These are phyloP conservation scores for Naegleria fowleri DNA, from an alignment of 208 protist species.

Conservation along the genomic window DNA sequence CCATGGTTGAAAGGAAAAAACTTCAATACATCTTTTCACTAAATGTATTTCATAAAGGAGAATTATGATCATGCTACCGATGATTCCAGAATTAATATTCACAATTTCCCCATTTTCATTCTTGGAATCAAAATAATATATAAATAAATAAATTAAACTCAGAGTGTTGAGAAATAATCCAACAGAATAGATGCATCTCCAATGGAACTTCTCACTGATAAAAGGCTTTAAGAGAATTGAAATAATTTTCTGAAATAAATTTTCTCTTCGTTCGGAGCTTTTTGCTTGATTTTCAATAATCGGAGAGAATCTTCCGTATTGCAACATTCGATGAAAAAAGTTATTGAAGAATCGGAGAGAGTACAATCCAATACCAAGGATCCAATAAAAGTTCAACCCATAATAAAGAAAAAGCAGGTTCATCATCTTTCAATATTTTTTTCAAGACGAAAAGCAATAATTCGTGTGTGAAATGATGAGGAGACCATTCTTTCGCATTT, in stretches of 20 bases:
- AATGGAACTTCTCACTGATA: neutral
- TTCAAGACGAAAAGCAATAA: neutral
- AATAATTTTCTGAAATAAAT: neutral
- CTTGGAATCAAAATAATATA: neutral
- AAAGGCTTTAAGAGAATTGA: neutral
- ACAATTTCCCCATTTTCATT: neutral
- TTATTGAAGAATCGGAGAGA: neutral
- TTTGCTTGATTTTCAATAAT: neutral
- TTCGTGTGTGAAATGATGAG: neutral
- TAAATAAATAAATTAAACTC: neutral
- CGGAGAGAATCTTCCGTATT: conserved; percentile 3
- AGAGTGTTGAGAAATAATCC: neutral
- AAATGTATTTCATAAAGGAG: neutral
- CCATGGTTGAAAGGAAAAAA: neutral
- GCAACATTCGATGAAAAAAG: neutral
- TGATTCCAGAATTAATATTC: neutral
- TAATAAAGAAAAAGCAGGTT: neutral
- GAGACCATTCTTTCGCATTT: neutral
- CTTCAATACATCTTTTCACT: neutral
- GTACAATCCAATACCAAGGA: neutral
- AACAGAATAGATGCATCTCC: neutral
- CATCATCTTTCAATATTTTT: neutral
- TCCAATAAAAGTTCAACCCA: neutral
- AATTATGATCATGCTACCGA: neutral
- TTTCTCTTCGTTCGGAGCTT: neutral